phyloP scores from a whole-genome alignment of 2,329 filamentous ascomycete species.

The Cercospora brassicicola region DNA sequence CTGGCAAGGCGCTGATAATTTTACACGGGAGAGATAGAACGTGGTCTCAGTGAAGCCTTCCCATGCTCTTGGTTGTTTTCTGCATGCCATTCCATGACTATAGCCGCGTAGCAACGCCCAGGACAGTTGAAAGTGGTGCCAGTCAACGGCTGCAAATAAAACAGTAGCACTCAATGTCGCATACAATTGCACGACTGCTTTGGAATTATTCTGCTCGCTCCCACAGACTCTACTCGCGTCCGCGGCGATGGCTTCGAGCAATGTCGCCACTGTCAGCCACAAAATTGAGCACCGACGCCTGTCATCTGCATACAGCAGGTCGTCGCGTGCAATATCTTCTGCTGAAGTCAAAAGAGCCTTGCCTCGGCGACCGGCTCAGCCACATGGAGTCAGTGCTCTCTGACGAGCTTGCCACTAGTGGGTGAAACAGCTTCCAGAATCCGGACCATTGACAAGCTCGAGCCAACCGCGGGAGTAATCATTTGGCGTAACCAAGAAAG shows the following conservation, averaged over 20 bases:
- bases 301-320: not conserved
- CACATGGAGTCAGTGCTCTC: not conserved
- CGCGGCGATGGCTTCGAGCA: not conserved
- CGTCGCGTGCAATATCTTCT: not conserved
- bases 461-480: not conserved
- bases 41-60: not conserved
- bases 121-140: not conserved
- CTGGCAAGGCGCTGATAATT: not conserved
- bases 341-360: not conserved
- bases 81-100: not conserved
- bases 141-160: not conserved
- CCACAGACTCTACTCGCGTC: not conserved
- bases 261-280: not conserved
- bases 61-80: not conserved
- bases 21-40: not conserved
- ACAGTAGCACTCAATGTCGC: not conserved
- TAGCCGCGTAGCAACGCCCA: not conserved
- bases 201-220: not conserved
- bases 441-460: not conserved
- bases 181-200: not conserved
- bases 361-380: not conserved
- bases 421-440: not conserved
- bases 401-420: not conserved
- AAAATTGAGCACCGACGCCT: not conserved
- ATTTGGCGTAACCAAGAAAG: not conserved